Evolutionary conservation across 179 eudicot species (phyloP).

Genomic region (Carnegiea gigantea): DNA sequence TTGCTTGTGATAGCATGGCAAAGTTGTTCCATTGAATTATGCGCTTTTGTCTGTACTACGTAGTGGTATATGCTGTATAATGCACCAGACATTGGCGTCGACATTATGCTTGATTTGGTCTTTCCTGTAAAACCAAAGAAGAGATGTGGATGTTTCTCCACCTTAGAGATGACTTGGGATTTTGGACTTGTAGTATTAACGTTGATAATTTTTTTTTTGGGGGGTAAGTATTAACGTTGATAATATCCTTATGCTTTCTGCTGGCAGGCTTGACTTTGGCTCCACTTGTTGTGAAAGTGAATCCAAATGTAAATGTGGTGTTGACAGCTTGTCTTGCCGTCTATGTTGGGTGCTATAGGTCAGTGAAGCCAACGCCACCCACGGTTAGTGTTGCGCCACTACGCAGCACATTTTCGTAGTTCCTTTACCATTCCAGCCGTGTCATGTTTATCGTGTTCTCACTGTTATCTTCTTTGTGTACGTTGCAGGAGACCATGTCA

Average conservation of each 20-base stretch:
- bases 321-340: slow-evolving; percentile 92
- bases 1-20: too few species aligned
- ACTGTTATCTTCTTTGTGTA: slow-evolving; percentile 14
- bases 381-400: slow-evolving; percentile 52
- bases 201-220: too few species aligned
- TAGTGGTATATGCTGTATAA: background rate
- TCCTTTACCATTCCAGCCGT: background rate
- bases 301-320: slow-evolving; percentile 88
- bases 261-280: slow-evolving; percentile 80
- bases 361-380: slow-evolving; percentile 95
- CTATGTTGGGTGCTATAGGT: slow-evolving; percentile 87
- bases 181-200: background rate
- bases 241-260: slow-evolving; percentile 10
- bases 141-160: background rate
- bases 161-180: background rate
- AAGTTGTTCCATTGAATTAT: background rate
- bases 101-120: background rate
- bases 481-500: slow-evolving; percentile 94
- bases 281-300: slow-evolving; percentile 79
- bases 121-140: background rate
- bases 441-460: slow-evolving; percentile 4
- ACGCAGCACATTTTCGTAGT: background rate
- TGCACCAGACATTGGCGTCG: background rate
- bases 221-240: background rate
- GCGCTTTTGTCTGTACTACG: background rate